Percentiles rank a stretch among this genome's conserved stretches.
Conservation (phyloP, 345 rosid species). For the Dipteronia dyeriana region DNA sequence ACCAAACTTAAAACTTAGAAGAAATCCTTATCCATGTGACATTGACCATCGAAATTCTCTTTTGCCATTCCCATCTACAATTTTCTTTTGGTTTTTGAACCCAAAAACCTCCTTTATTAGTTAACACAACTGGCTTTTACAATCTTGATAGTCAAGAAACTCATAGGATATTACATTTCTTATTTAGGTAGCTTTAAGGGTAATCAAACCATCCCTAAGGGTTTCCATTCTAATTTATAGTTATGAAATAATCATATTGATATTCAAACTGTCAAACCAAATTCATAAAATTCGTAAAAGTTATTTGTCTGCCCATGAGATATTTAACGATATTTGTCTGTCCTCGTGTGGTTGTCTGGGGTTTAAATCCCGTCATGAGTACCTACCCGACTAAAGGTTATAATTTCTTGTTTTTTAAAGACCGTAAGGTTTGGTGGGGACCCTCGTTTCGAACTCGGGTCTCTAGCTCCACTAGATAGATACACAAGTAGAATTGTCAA, state of each 20-base stretch:
- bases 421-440: too few species aligned
- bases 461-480: not conserved
- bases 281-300: not conserved
- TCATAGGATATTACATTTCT: not conserved
- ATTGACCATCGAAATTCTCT: not conserved
- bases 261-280: not conserved
- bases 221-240: not conserved
- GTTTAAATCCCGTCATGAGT: too few species aligned
- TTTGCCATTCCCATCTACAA: not conserved
- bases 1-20: not conserved
- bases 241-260: not conserved
- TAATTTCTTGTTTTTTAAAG: too few species aligned
- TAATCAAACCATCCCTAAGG: not conserved
- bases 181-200: not conserved
- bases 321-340: too few species aligned
- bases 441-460: too few species aligned
- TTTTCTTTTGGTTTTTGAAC: not conserved
- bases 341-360: too few species aligned
- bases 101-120: not conserved
- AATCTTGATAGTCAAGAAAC: not conserved
- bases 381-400: too few species aligned
- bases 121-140: not conserved
- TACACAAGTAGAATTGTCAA: not conserved
- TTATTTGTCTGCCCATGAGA: not conserved
- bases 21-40: conserved; percentile 3